Evolutionary conservation across 2,329 filamentous ascomycete genomes (phyloP).

Genomic region (Metarhizium guizhouense): DNA sequence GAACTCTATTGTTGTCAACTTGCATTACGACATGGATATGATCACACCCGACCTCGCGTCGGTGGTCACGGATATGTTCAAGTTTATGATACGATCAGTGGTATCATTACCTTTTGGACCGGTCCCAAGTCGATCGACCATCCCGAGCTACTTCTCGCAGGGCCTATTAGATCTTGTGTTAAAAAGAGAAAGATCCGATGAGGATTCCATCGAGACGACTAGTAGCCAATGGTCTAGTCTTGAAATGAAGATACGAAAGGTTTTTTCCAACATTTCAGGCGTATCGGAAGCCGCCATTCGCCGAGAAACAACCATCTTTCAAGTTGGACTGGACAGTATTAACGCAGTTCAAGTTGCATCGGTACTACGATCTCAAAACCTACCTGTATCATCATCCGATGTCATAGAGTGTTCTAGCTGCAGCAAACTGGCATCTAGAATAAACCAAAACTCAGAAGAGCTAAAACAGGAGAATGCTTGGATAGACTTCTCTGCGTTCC

Average conservation of each 20-base stretch:
- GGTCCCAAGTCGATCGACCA: not conserved
- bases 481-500: constrained; percentile 33
- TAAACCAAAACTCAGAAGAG: constrained; percentile 11
- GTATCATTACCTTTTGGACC: constrained; percentile 17
- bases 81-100: constrained; percentile 16
- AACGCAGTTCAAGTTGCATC: constrained; percentile 72
- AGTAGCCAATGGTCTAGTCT: constrained; percentile 36
- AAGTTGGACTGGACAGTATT: constrained; percentile 87
- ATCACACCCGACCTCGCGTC: constrained; percentile 19
- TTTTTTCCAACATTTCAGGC: constrained; percentile 51
- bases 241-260: constrained; percentile 44
- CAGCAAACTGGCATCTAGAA: constrained; percentile 25
- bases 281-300: constrained; percentile 40
- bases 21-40: constrained; percentile 52
- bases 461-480: not conserved
- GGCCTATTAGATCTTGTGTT: constrained; percentile 14
- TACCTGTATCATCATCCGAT: constrained; percentile 57
- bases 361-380: constrained; percentile 50
- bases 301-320: constrained; percentile 65
- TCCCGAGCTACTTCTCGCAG: not conserved
- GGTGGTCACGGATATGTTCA: constrained; percentile 21
- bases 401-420: constrained; percentile 57
- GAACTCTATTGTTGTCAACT: constrained; percentile 46
- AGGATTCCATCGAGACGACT: constrained; percentile 7
- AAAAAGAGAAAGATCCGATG: constrained; percentile 12